A percentile compares a stretch with the other conserved stretches of the same genome.
These are phyloP conservation scores for Diutina scorzettiae DNA, from an alignment of 1,139 yeast species.

Conservation along the genomic window DNA sequence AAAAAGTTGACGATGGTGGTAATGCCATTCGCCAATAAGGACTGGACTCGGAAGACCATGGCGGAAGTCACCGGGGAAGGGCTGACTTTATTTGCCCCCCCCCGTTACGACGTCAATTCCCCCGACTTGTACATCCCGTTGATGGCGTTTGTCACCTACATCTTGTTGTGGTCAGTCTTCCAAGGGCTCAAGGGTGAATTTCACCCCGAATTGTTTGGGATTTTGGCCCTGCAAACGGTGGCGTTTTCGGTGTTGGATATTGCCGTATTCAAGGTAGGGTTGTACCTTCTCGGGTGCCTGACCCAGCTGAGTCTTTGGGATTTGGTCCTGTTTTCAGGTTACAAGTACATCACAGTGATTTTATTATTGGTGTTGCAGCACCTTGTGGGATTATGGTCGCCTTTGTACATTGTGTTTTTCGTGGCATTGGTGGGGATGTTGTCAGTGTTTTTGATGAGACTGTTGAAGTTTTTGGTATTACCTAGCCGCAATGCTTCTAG, in stretches of 20 bases:
- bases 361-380: conserved; percentile 39
- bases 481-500: conserved; percentile 38
- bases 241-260: conserved; percentile 73
- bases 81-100: conserved; percentile 48
- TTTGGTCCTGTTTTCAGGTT: conserved; percentile 81
- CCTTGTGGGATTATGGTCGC: conserved; percentile 22
- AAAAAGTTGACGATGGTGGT: conserved; percentile 61
- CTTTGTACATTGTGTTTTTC: conserved; percentile 29
- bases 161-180: conserved; percentile 70
- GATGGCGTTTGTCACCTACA: conserved; percentile 86
- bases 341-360: conserved; percentile 79
- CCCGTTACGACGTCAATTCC: conserved; percentile 77
- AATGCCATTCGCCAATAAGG: conserved; percentile 78
- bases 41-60: conserved; percentile 46
- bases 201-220: conserved; percentile 88
- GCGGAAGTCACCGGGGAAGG: conserved; percentile 22
- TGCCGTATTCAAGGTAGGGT: conserved; percentile 30
- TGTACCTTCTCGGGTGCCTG: conserved; percentile 37
- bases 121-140: conserved; percentile 95
- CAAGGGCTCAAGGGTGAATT: conserved; percentile 85
- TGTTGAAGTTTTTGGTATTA: conserved; percentile 66
- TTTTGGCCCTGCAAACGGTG: conserved; percentile 79
- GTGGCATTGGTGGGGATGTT: conserved; percentile 35
- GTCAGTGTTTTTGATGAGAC: conserved; percentile 70
- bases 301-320: conserved; percentile 59